Conservation (phyloP, 2,329 filamentous ascomycete genomes). For the Claviceps purpurea region DNA sequence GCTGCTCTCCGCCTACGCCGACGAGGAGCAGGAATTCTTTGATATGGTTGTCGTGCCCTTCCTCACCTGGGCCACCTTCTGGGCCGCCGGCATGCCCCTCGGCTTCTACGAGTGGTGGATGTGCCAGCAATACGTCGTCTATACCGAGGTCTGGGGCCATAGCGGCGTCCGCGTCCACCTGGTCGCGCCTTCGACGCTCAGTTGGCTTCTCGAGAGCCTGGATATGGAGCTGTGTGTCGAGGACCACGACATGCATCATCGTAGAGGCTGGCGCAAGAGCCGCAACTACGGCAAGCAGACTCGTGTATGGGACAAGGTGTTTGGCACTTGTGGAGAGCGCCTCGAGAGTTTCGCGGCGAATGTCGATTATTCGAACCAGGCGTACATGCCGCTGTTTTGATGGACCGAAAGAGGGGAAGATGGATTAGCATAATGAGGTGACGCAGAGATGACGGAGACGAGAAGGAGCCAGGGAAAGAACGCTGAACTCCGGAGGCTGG, state of each 20-base stretch:
- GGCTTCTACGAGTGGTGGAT: conserved; percentile 34
- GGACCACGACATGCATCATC: conserved; percentile 27
- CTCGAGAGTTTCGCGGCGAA: conserved; percentile 20
- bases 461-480: no score
- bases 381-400: conserved; percentile 16
- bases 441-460: no score
- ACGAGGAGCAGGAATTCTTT: conserved; percentile 26
- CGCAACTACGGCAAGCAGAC: conserved; percentile 14
- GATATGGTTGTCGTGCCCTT: conserved; percentile 27
- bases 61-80: conserved; percentile 22
- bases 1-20: conserved; percentile 19
- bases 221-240: conserved; percentile 25
- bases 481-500: no score
- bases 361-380: conserved; percentile 17
- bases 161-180: conserved; percentile 24
- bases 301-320: conserved; percentile 21
- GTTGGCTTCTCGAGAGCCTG: conserved; percentile 19
- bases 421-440: not conserved
- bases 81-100: conserved; percentile 23
- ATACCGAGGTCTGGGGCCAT: conserved; percentile 24
- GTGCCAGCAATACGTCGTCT: conserved; percentile 29
- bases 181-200: conserved; percentile 18
- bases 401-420: not conserved
- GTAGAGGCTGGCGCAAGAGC: conserved; percentile 23
- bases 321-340: conserved; percentile 21